Conservation (phyloP, 1,139 yeast species). For the Meyerozyma guilliermondii region DNA sequence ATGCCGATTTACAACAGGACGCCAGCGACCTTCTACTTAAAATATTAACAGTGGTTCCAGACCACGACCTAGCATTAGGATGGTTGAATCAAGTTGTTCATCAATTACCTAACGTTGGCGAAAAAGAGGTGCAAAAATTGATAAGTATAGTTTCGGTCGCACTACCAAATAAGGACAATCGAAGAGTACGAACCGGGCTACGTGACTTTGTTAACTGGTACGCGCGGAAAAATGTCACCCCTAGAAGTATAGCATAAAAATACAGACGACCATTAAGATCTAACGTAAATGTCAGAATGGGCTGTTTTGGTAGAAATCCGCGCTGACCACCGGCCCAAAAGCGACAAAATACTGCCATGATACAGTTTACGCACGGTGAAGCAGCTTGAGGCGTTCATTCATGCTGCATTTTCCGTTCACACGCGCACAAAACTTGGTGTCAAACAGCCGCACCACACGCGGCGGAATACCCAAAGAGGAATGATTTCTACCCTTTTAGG, state of each 20-base stretch:
- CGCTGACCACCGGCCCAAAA: too few relatives aligned
- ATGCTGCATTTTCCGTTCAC: not conserved
- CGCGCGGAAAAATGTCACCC: slow-evolving; percentile 65
- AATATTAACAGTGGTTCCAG: slow-evolving; percentile 51
- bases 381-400: not conserved
- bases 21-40: slow-evolving; percentile 72
- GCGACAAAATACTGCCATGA: not conserved
- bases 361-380: not conserved
- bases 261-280: not conserved
- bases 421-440: not conserved
- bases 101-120: slow-evolving; percentile 59
- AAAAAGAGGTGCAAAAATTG: slow-evolving; percentile 61
- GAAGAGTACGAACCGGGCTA: slow-evolving; percentile 66
- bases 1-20: slow-evolving; percentile 65
- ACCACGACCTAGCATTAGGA: slow-evolving; percentile 34
- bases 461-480: not conserved
- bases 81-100: slow-evolving; percentile 61
- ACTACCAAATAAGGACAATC: slow-evolving; percentile 62
- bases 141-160: slow-evolving; percentile 54
- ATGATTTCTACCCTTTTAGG: not conserved
- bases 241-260: slow-evolving; percentile 25
- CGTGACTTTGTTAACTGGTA: slow-evolving; percentile 82
- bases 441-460: not conserved
- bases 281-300: not conserved
- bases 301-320: too few relatives aligned